A percentile compares a stretch with the other conserved stretches of the same genome.
Conservation (phyloP, 129 eudicot species). For the Silybum marianum region DNA sequence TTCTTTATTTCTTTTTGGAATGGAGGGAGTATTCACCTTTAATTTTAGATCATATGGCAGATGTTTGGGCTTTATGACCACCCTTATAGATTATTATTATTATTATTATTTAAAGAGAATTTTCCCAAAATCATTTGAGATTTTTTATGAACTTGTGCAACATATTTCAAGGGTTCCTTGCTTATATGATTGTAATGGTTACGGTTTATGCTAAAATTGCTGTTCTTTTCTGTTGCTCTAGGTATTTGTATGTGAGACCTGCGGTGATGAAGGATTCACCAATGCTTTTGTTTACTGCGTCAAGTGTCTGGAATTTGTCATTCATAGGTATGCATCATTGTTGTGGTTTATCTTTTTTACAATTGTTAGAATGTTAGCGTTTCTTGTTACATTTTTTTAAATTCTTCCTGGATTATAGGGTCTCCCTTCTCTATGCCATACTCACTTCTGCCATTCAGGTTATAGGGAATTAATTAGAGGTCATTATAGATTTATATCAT, state of each 20-base stretch:
- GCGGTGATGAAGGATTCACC: constrained; percentile 51
- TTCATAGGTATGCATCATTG: constrained; percentile 46
- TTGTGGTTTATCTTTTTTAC: neutral
- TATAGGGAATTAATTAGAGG: neutral
- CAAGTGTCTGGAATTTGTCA: constrained; percentile 37
- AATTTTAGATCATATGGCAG: neutral
- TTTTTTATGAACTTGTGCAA: neutral
- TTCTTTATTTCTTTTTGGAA: neutral
- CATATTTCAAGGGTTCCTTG: neutral
- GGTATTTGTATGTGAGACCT: constrained; percentile 46
- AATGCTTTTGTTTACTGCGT: constrained; percentile 55
- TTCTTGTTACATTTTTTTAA: neutral
- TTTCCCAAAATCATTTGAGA: neutral
- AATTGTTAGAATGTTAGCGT: neutral
- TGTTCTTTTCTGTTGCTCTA: constrained; percentile 24
- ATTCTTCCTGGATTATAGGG: neutral
- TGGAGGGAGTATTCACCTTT: neutral
- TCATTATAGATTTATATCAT: neutral
- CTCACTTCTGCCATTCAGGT: neutral
- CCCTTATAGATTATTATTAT: neutral
- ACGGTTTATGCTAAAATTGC: neutral
- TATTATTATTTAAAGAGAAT: neutral
- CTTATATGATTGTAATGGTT: neutral
- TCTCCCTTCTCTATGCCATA: neutral
- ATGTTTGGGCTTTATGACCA: neutral